Evolutionary conservation across 2,329 filamentous ascomycete genomes (phyloP).

Genomic region (Aspergillus sclerotialis): DNA sequence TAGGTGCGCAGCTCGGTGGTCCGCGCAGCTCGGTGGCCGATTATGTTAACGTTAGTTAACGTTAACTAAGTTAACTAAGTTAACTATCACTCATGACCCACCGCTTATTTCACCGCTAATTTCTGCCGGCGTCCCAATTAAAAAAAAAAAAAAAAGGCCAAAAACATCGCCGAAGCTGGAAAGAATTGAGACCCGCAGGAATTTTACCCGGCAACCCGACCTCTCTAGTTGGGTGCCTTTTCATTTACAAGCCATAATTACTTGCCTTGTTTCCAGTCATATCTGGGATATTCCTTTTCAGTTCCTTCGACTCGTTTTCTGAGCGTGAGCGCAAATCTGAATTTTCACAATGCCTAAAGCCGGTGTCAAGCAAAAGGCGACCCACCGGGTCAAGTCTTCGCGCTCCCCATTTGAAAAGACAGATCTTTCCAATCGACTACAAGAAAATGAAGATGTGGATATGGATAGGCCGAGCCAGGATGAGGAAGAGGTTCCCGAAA

Average conservation of each 20-base stretch:
- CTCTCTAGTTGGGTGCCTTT: neutral
- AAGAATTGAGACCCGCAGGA: neutral
- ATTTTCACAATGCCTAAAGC: constrained; percentile 19
- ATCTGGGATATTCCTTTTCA: neutral
- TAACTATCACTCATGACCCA: no score
- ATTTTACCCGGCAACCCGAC: neutral
- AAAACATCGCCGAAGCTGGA: constrained; percentile 24
- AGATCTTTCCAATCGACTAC: constrained; percentile 8
- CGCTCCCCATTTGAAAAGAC: constrained; percentile 17
- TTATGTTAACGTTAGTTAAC: no score
- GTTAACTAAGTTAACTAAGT: no score
- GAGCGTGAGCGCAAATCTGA: neutral
- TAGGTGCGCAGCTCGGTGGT: no score
- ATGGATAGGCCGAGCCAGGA: constrained; percentile 19
- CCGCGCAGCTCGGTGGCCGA: no score
- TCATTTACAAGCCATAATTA: neutral
- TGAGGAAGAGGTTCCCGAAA: constrained; percentile 45
- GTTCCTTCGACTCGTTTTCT: neutral
- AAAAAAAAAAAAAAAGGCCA: constrained; percentile 20
- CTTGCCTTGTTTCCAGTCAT: neutral
- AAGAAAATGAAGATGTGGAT: constrained; percentile 17
- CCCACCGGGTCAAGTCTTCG: constrained; percentile 15
- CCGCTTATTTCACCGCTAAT: constrained; percentile 21
- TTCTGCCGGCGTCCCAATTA: constrained; percentile 22
- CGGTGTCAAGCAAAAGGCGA: constrained; percentile 23